phyloP scores from a whole-genome alignment of 2,329 filamentous ascomycete species.

The Massarina eburnea region DNA sequence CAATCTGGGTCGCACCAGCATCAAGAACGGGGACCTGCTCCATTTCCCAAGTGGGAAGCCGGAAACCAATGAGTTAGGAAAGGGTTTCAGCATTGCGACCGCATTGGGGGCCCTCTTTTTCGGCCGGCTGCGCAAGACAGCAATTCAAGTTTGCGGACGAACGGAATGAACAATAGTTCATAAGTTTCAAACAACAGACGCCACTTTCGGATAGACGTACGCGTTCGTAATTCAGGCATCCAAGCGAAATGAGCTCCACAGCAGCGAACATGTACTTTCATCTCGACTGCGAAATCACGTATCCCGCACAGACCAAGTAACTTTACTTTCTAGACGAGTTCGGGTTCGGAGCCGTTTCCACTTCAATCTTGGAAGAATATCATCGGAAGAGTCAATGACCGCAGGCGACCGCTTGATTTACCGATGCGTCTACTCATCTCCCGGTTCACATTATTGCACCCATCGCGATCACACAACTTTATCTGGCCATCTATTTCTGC shows the following conservation, averaged over 20 bases:
- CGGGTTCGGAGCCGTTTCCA: background rate
- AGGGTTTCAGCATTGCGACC: constrained; percentile 24
- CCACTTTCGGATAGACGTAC: constrained; percentile 20
- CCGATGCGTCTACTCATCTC: constrained; percentile 14
- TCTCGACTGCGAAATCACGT: constrained; percentile 26
- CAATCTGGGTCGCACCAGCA: constrained; percentile 36
- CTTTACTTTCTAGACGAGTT: constrained; percentile 19
- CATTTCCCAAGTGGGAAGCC: constrained; percentile 41
- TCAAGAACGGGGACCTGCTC: constrained; percentile 33
- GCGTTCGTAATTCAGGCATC: constrained; percentile 23
- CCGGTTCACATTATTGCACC: constrained; percentile 9
- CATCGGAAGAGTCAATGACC: constrained; percentile 23
- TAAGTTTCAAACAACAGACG: constrained; percentile 17
- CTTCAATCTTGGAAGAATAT: constrained; percentile 40
- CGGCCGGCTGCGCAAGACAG: background rate
- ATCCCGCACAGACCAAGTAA: constrained; percentile 26
- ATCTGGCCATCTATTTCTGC: constrained; percentile 11
- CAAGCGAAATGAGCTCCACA: constrained; percentile 45
- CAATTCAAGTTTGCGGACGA: background rate
- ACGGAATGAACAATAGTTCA: background rate
- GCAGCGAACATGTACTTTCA: constrained; percentile 26
- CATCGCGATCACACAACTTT: constrained; percentile 16
- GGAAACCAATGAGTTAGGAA: constrained; percentile 34
- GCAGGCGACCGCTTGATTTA: constrained; percentile 6
- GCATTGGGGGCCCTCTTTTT: constrained; percentile 15